Conservation (phyloP, 495 filamentous ascomycete species). For the Penicillium silybi region DNA sequence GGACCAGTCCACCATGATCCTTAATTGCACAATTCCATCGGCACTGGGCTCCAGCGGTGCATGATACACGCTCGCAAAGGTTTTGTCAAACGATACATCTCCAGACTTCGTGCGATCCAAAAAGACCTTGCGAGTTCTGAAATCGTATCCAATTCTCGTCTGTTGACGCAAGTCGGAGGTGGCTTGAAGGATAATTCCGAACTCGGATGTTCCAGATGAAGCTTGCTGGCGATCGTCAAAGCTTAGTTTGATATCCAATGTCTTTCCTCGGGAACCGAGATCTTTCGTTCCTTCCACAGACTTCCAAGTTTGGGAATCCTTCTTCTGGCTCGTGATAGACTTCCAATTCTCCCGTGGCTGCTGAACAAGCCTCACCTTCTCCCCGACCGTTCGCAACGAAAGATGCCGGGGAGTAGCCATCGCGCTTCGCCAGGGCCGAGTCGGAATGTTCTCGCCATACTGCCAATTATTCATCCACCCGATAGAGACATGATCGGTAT, state of each 20-base stretch:
- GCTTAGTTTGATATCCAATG: constrained; percentile 18
- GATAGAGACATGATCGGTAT: not conserved
- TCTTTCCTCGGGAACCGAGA: constrained; percentile 14
- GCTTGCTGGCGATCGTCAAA: constrained; percentile 14
- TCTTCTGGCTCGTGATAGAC: constrained; percentile 3
- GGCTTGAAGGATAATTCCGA: constrained; percentile 24
- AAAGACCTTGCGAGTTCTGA: constrained; percentile 32
- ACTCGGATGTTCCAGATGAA: constrained; percentile 8
- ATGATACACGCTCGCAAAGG: constrained; percentile 25
- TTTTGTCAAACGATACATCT: constrained; percentile 19
- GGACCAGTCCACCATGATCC: constrained; percentile 28
- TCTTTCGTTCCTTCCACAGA: constrained; percentile 14
- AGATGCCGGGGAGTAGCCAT: constrained; percentile 49
- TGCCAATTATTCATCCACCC: constrained; percentile 47
- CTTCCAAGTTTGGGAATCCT: constrained; percentile 1
- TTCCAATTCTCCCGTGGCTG: constrained; percentile 16
- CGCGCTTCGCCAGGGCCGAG: constrained; percentile 46
- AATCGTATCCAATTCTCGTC: constrained; percentile 37
- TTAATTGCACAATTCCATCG: constrained; percentile 16
- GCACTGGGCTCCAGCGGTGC: constrained; percentile 13
- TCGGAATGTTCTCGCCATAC: constrained; percentile 34
- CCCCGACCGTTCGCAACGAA: constrained; percentile 21
- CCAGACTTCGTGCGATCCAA: constrained; percentile 26
- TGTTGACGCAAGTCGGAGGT: constrained; percentile 35
- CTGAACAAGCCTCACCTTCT: constrained; percentile 20